Percentiles rank a stretch among this genome's conserved stretches.
Conservation (phyloP, 495 filamentous ascomycete species). For the Aspergillus bridgeri region DNA sequence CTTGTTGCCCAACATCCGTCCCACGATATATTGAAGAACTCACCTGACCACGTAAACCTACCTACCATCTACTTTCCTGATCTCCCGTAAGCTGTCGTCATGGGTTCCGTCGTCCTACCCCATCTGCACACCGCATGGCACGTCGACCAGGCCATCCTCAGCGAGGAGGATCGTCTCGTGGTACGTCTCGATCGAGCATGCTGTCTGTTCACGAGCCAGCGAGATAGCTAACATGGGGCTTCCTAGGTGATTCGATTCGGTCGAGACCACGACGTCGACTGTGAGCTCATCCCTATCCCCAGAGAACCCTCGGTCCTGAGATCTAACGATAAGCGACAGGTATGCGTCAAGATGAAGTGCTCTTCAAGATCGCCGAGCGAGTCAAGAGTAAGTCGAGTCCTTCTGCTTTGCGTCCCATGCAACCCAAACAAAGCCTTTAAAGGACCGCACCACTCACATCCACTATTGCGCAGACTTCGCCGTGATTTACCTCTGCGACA, state of each 20-base stretch:
- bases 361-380: constrained; percentile 64
- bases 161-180: constrained; percentile 93
- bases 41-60: neutral
- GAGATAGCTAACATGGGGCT: neutral
- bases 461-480: constrained; percentile 44
- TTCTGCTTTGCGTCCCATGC: too few species aligned
- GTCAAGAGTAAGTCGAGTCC: constrained; percentile 42
- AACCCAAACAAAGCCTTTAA: too few species aligned
- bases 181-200: constrained; percentile 33
- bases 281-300: constrained; percentile 18
- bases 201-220: neutral
- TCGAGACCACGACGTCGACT: constrained; percentile 69
- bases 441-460: neutral
- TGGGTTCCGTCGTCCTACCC: constrained; percentile 91
- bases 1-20: too few species aligned
- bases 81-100: constrained; percentile 28
- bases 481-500: constrained; percentile 94
- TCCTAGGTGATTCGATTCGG: constrained; percentile 70
- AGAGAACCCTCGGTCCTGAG: neutral
- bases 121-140: constrained; percentile 94
- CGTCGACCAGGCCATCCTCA: constrained; percentile 89
- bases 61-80: neutral
- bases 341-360: constrained; percentile 92
- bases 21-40: constrained; percentile 6
- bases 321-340: constrained; percentile 35